Percentiles rank a stretch among this genome's conserved stretches.
Conservation (phyloP, 208 protist genomes). For the Trypanosoma lewisi region DNA sequence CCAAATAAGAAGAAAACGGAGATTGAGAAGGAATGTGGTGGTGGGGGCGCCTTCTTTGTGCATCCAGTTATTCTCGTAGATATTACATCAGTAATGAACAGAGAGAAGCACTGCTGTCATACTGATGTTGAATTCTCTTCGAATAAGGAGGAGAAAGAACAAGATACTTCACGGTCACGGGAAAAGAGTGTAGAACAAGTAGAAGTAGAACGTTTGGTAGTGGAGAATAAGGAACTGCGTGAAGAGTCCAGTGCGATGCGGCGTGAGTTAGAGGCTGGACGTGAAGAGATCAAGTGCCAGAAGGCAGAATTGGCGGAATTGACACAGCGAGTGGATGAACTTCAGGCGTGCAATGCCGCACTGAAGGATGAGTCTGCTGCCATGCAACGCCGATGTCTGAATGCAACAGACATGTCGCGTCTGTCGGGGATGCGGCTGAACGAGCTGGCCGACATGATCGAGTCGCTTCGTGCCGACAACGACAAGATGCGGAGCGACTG, state of each 20-base stretch:
- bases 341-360: background rate
- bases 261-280: conserved; percentile 1
- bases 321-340: background rate
- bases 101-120: background rate
- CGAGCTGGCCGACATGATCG: background rate
- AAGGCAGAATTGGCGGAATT: conserved; percentile 3
- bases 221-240: conserved; percentile 8
- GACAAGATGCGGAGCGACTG: background rate
- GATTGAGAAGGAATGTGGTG: background rate
- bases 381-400: background rate
- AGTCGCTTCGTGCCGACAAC: background rate
- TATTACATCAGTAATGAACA: conserved; percentile 35
- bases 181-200: conserved; percentile 11
- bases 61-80: conserved; percentile 56
- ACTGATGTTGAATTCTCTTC: too few relatives aligned
- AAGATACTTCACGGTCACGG: background rate
- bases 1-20: background rate
- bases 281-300: background rate
- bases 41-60: background rate
- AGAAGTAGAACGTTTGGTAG: conserved; percentile 10
- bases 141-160: too few relatives aligned
- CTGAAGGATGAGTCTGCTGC: background rate
- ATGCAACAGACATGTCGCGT: background rate
- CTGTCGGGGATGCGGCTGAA: background rate
- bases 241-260: background rate